phyloP scores from a whole-genome alignment of 2,329 filamentous ascomycete species.

The Sporothrix sp. region DNA sequence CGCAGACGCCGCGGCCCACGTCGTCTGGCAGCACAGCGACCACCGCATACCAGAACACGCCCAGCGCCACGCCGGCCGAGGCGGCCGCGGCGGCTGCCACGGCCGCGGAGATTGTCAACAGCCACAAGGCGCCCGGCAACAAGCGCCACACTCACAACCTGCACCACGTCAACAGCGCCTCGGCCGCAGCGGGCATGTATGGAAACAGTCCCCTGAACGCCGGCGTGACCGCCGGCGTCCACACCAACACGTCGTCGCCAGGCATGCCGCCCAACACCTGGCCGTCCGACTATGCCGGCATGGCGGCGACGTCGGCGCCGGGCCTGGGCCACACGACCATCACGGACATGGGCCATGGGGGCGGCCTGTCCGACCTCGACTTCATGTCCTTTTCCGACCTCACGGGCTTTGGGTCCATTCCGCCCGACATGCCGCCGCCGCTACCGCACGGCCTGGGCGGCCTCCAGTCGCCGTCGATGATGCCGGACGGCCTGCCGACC shows the following conservation, averaged over 20 bases:
- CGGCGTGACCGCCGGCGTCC: conserved; percentile 3
- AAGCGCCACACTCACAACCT: conserved; percentile 5
- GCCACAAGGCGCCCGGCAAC: conserved; percentile 9
- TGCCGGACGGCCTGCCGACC: conserved; percentile 42
- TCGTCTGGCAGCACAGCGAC: conserved; percentile 14
- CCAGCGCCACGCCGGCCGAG: conserved; percentile 16
- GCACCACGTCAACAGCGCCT: background rate
- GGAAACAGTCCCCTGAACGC: conserved; percentile 33
- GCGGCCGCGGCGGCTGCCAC: conserved; percentile 15
- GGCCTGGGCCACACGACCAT: background rate
- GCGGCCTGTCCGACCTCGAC: conserved; percentile 11
- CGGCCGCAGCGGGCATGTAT: conserved; percentile 22
- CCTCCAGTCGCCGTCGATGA: conserved; percentile 27
- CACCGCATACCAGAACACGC: conserved; percentile 15
- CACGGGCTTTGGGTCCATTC: conserved; percentile 32
- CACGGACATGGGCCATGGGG: background rate
- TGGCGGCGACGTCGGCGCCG: conserved; percentile 31
- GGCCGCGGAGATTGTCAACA: conserved; percentile 19
- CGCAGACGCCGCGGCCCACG: conserved; percentile 12
- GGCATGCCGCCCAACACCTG: conserved; percentile 36
- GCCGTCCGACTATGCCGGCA: conserved; percentile 20
- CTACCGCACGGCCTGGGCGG: conserved; percentile 10
- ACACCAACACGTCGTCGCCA: conserved; percentile 35
- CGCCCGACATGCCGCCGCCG: conserved; percentile 17
- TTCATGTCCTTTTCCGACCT: conserved; percentile 35